A percentile compares a stretch with the other conserved stretches of the same genome.
Conservation (phyloP, 352 stramenopile species). For the Pythium phragmitis region DNA sequence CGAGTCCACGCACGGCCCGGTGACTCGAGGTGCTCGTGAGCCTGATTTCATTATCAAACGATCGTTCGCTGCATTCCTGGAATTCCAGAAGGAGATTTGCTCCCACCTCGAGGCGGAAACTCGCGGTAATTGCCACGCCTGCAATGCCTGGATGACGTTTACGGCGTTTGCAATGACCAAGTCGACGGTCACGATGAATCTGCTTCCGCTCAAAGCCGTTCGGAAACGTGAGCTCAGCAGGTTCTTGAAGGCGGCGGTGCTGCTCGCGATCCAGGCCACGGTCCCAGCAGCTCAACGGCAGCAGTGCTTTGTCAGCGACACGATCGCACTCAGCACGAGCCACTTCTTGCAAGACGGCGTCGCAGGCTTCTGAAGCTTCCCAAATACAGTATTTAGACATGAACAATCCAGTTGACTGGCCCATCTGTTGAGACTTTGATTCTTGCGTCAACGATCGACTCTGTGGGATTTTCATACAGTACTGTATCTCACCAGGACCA, state of each 20-base stretch:
- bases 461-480: too few relatives aligned
- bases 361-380: neutral
- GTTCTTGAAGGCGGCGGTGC: slow-evolving; percentile 17
- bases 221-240: slow-evolving; percentile 12
- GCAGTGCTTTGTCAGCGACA: slow-evolving; percentile 10
- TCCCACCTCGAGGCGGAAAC: slow-evolving; percentile 10
- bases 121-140: slow-evolving; percentile 13
- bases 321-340: slow-evolving; percentile 9
- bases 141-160: slow-evolving; percentile 27
- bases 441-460: too few relatives aligned
- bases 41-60: slow-evolving; percentile 11
- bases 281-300: slow-evolving; percentile 5
- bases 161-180: slow-evolving; percentile 12
- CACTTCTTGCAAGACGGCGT: slow-evolving; percentile 5
- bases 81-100: slow-evolving; percentile 10
- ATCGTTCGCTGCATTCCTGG: slow-evolving; percentile 13
- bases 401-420: too few relatives aligned
- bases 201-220: slow-evolving; percentile 2
- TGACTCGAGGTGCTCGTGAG: neutral
- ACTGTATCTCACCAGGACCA: too few relatives aligned
- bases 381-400: too few relatives aligned
- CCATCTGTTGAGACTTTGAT: too few relatives aligned
- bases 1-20: neutral
- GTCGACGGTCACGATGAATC: slow-evolving; percentile 13
- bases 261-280: slow-evolving; percentile 19